Evolutionary conservation across 108 stramenopile genomes (phyloP).

Genomic region (Stephanodiscus minutulus): DNA sequence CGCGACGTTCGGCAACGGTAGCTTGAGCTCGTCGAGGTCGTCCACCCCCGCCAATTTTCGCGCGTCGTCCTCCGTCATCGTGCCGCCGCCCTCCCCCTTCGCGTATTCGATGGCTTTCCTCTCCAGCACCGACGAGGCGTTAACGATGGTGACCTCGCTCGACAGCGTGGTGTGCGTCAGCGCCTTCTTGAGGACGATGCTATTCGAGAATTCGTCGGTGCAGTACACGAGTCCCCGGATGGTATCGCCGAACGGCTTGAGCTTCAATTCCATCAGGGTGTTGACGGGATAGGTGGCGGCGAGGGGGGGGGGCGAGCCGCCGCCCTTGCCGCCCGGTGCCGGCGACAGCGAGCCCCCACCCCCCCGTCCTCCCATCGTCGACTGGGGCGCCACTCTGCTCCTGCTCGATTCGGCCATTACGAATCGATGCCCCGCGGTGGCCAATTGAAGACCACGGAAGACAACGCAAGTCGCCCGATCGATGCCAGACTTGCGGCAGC

Average conservation of each 20-base stretch:
- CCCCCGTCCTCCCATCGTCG: conserved; percentile 1
- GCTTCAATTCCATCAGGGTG: conserved; percentile 48
- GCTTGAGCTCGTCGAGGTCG: conserved; percentile 28
- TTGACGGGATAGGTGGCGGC: conserved; percentile 45
- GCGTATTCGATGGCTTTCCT: conserved; percentile 39
- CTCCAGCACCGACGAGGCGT: conserved; percentile 49
- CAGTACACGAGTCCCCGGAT: conserved; percentile 72
- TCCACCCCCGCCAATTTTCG: conserved; percentile 23
- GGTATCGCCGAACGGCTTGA: conserved; percentile 9
- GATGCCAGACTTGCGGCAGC: too few species aligned
- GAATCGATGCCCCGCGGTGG: background rate
- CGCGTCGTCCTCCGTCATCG: conserved; percentile 21
- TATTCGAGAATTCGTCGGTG: conserved; percentile 68
- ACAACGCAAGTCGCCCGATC: too few species aligned
- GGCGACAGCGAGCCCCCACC: background rate
- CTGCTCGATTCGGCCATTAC: conserved; percentile 2
- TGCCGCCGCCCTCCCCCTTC: background rate
- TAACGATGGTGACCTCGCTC: conserved; percentile 49
- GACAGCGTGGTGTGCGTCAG: conserved; percentile 53
- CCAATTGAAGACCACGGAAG: background rate
- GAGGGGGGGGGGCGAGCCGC: conserved; percentile 12
- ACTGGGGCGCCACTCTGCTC: conserved; percentile 7
- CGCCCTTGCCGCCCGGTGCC: conserved; percentile 3
- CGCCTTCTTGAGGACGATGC: conserved; percentile 62
- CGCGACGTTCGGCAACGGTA: conserved; percentile 42